These are phyloP conservation scores for Castanea mollissima DNA, from an alignment of 306 rosid genomes.

Conservation along the genomic window DNA sequence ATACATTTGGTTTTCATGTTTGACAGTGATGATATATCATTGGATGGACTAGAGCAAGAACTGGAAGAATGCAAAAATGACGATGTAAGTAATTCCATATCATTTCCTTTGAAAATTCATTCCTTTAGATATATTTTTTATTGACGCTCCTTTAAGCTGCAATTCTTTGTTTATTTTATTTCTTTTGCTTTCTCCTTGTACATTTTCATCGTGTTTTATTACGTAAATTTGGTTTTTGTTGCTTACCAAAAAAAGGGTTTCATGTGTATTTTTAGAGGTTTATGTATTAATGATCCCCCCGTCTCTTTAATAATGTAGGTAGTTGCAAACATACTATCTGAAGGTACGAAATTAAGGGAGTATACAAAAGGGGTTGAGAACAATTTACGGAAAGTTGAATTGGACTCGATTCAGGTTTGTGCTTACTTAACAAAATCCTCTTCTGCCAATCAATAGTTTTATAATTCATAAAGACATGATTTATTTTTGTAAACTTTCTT, in stretches of 20 bases:
- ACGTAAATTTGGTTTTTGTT: neutral
- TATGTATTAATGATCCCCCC: constrained; percentile 1
- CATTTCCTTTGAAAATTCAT: constrained; percentile 1
- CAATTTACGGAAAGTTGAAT: constrained; percentile 87
- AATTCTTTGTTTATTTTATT: neutral
- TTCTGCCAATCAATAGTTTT: neutral
- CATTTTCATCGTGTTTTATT: neutral
- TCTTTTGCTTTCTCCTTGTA: neutral
- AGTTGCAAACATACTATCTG: constrained; percentile 79
- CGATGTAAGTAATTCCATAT: constrained; percentile 49
- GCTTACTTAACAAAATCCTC: constrained; percentile 3
- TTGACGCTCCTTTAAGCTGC: neutral
- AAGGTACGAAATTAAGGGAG: constrained; percentile 85
- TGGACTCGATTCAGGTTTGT: constrained; percentile 95
- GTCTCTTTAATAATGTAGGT: constrained; percentile 46
- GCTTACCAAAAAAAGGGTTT: neutral
- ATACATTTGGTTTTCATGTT: constrained; percentile 9
- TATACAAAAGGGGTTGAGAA: constrained; percentile 92
- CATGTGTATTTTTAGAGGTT: neutral
- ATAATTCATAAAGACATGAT: neutral
- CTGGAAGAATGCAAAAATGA: constrained; percentile 85
- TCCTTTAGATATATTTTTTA: neutral
- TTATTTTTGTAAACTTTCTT: constrained; percentile 10
- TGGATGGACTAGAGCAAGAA: constrained; percentile 93
- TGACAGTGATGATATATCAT: constrained; percentile 70